Evolutionary conservation across 108 stramenopile genomes (phyloP), one percentile per base, ranked within the genome.

Genomic region (Mediolabrus comicus): DNA sequence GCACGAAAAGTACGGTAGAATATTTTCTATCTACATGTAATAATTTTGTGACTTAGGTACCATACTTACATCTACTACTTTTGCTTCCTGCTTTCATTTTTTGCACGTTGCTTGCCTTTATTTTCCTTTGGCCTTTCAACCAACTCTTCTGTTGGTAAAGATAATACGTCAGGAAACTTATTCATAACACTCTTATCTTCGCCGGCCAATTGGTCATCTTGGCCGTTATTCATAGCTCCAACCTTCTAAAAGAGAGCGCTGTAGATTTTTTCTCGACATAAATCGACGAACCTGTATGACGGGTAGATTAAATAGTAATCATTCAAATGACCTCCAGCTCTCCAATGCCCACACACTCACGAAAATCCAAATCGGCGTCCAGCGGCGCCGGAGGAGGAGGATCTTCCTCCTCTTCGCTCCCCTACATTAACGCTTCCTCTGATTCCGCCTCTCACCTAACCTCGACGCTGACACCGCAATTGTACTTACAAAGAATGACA

Each of bases 401-500:
- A 29, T 38, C 65, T 53, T 62, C 76, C 31, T 63, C 75, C 24
- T 39, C 63, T 6, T 68, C 66, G 52, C 46, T 65, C 61, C 28
- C 67, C 25, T 49, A 43, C 53, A 62, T 26, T 1, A 49, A 49
- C 9, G 16, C 46, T 22, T 49, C 46, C 14, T 14, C 46, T n/a
- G 46, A 49, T 14, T 36, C 59, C 39, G 24, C 38, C 27, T 38
- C 68, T 22, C 30, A 34, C 33, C 52, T 53, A 7, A 36, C 65
- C 14, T 34, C 73, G n/a, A 35, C 76, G n/a, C 62, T 77, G 17
- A 77, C 69, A 11, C 64, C 76, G 0, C 76, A 77, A 58, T 87
- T 87, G 63, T 92, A 90, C 54, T 49, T 88, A 2, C 62, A 76
- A 6, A 74, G 92, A 56, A 72, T 92, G 73, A 65, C 74, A 27